Base-by-base conservation (phyloP, 2,329 filamentous ascomycete genomes). In the Coniochaeta sp. region DNA sequence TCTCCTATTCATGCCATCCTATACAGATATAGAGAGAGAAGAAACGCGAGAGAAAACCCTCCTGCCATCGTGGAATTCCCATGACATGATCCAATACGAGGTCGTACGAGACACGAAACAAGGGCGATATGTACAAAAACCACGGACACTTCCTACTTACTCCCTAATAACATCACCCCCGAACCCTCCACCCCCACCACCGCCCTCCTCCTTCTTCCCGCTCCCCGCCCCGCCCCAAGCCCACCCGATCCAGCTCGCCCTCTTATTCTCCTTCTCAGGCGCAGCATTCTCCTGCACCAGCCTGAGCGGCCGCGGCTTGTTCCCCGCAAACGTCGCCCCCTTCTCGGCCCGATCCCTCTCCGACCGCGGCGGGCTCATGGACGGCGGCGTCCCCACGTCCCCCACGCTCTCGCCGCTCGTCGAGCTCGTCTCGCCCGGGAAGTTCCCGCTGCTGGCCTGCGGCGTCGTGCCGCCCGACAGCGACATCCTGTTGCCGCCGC, bases 281-380 rank as follows among this genome's bases (percentile, higher is more conserved):
- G 80, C 79, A 24, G 75, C 72, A 65, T 88, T 88, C 76, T 96
- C 91, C 74, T 95, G 90, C 55, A 98, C 92, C 33, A 99, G 81
- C 17, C 93, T 83, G 65, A 99, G 78, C 7, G 93, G 93, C 38
- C 93, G 84, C 61, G 96, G 87, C 74, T 95, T 95, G 69, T 87
- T 88, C 52, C 85, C 85, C 4, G 83, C 83, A 60, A 84, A 76
- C 64, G 83, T 84, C 1, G 81, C 85, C 40, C 80, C 84, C 24
- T n/a, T 52, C 24, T n/a, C 47, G 9, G 6, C 72, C 84, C 86
- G 81, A 62, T 74, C 73, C 31, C n/a, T 38, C n/a, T 31, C 83
- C 84, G 65, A 75, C 86, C 58, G 74, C 72, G 64, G 62, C 59
- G 44, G 44, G 47, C 22, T 58, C 58, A 59, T 54, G 34, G 44